phyloP scores from a whole-genome alignment of 345 rosid genomes.

The Mallotus nudiflorus region DNA sequence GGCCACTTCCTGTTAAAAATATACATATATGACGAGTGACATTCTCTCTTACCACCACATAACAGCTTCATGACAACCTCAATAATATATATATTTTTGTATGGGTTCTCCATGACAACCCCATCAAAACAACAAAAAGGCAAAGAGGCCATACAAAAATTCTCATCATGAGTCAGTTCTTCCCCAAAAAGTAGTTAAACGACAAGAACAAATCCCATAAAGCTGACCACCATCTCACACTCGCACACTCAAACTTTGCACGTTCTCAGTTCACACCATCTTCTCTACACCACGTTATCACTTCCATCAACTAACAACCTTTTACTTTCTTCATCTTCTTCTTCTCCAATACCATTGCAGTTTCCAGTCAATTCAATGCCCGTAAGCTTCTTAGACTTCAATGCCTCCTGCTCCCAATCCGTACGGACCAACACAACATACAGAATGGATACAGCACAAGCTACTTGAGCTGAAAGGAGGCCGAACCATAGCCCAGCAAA shows the following conservation, averaged over 20 bases:
- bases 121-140: neutral
- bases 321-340: conserved; percentile 16
- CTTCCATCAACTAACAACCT: conserved; percentile 20
- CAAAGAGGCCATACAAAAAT: neutral
- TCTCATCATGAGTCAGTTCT: conserved; percentile 9
- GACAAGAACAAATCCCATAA: conserved; percentile 21
- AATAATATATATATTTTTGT: neutral
- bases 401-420: conserved; percentile 88
- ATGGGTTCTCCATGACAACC: neutral
- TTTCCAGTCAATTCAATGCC: conserved; percentile 42
- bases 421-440: conserved; percentile 61
- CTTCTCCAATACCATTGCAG: neutral
- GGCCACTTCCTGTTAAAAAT: conserved; percentile 9
- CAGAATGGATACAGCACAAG: conserved; percentile 68
- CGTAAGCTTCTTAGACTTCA: conserved; percentile 60
- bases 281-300: neutral
- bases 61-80: conserved; percentile 20
- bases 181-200: conserved; percentile 13
- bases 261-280: neutral
- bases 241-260: neutral
- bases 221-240: conserved; percentile 10
- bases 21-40: conserved; percentile 15
- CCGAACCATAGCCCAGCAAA: conserved; percentile 95
- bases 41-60: conserved; percentile 16
- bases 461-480: conserved; percentile 82